Percentiles rank a stretch among this genome's conserved stretches.
phyloP scores from a whole-genome alignment of 192 early-diverging fungal species.

The Phycomyces nitens region DNA sequence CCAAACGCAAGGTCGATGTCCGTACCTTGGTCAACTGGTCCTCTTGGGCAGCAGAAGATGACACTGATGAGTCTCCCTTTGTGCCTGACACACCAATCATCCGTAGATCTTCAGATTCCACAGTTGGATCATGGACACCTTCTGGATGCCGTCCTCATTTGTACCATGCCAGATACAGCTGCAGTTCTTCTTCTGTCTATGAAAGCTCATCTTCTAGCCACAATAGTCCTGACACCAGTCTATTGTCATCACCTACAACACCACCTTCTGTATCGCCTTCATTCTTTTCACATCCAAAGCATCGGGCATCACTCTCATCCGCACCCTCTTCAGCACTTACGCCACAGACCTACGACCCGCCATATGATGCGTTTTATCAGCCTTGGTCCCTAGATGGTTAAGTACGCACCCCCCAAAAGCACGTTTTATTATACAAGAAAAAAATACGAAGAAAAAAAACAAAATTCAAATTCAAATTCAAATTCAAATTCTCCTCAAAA shows the following conservation, averaged over 20 bases:
- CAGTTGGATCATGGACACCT: background rate
- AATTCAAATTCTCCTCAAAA: no score
- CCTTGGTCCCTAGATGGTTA: background rate
- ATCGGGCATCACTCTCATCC: background rate
- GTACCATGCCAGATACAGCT: background rate
- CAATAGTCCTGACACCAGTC: background rate
- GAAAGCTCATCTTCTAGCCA: background rate
- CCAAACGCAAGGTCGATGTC: constrained; percentile 29
- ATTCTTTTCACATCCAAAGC: background rate
- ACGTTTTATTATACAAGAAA: no score
- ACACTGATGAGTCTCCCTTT: background rate
- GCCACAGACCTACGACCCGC: background rate
- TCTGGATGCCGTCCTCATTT: background rate
- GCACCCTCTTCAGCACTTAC: background rate
- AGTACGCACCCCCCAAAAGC: no score
- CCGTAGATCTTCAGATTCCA: no score
- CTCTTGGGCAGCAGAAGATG: constrained; percentile 20
- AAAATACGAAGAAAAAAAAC: no score
- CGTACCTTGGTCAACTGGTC: constrained; percentile 20
- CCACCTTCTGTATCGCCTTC: constrained; percentile 2
- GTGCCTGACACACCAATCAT: no score
- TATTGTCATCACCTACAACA: constrained; percentile 2
- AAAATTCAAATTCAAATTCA: no score
- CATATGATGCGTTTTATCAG: background rate
- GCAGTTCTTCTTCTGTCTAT: background rate